Base-by-base conservation (phyloP, 2,329 filamentous ascomycete species). In the Xylariaceae sp. region DNA sequence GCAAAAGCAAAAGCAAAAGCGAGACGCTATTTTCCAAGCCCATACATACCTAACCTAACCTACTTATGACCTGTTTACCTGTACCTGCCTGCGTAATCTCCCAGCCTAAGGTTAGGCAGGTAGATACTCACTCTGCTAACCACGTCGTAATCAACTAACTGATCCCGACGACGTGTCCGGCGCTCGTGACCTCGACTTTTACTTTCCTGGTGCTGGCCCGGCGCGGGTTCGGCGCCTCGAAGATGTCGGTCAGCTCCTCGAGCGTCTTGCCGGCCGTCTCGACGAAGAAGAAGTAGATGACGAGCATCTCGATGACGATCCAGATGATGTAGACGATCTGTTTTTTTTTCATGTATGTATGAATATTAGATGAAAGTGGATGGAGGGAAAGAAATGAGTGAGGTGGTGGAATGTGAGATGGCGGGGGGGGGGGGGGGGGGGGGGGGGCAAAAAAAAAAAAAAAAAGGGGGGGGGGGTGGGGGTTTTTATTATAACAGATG, bases 191-290 rank as follows among this genome's bases (percentile, higher is more conserved):
- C 44, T 70, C 69, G 50, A 74, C 61, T 50, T 72, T 74, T 54
- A 73, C 69, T 54, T 73, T 74, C 45, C 70, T 70, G 37, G 73
- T 74, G 30, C 52, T 55, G 9, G 46, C 46, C 31, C 54, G 55
- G 17, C 51, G 43, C 15, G 54, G 54, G 42, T 55, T 56, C 21
- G 46, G 45, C 15, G 54, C 53, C 40, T 54, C 52, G 32, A 57
- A 57, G 43, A 57, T 55, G 40, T 52, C 54, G 32, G 31, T 34
- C 27, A 57, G 49, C 40, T 57, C 53, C 34, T 56, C 55, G 12
- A 57, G 47, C 6, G 55, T 55, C 44, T 56, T 54, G 40, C 50
- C 52, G 8, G 51, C 53, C n/a, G 55, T 57, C 43, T 57, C 55
- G 15, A 56, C 53, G 40, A 55, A 55, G 54, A 57, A 56, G 48